Percentiles rank a stretch among this genome's conserved stretches.
phyloP scores from a whole-genome alignment of 1,284 basidiomycete genomes.

The Rhodofomes roseus region DNA sequence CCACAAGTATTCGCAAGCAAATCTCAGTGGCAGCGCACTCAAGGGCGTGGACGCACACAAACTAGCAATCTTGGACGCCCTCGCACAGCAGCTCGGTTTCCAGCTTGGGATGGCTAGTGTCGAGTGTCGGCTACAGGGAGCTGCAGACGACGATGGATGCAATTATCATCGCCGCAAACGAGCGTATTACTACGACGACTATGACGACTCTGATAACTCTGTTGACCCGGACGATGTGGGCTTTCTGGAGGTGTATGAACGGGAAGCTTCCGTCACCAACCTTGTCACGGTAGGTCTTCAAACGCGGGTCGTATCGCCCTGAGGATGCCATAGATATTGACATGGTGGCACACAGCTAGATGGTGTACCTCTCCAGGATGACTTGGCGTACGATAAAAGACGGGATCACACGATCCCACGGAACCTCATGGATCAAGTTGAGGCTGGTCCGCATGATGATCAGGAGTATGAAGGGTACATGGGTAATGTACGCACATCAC shows the following conservation, averaged over 20 bases:
- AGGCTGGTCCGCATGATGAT: neutral
- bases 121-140: slow-evolving; percentile 30
- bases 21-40: slow-evolving; percentile 17
- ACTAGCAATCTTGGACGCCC: slow-evolving; percentile 13
- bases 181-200: slow-evolving; percentile 16
- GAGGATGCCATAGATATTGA: neutral
- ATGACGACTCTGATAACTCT: slow-evolving; percentile 18
- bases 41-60: slow-evolving; percentile 23
- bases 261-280: slow-evolving; percentile 23
- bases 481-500: slow-evolving; percentile 35
- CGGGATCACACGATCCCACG: slow-evolving; percentile 28
- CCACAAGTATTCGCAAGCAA: slow-evolving; percentile 23
- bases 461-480: slow-evolving; percentile 10
- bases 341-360: slow-evolving; percentile 25
- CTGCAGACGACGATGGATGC: slow-evolving; percentile 27
- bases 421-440: slow-evolving; percentile 12
- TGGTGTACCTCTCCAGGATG: slow-evolving; percentile 20
- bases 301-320: neutral
- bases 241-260: slow-evolving; percentile 30
- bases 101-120: slow-evolving; percentile 34
- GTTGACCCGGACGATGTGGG: slow-evolving; percentile 15
- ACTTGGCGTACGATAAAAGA: slow-evolving; percentile 26
- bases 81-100: slow-evolving; percentile 18
- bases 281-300: slow-evolving; percentile 21
- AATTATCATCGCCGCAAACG: neutral